Evolutionary conservation across 2,329 filamentous ascomycete genomes (phyloP).

Genomic region (Bipolaris zeicola): DNA sequence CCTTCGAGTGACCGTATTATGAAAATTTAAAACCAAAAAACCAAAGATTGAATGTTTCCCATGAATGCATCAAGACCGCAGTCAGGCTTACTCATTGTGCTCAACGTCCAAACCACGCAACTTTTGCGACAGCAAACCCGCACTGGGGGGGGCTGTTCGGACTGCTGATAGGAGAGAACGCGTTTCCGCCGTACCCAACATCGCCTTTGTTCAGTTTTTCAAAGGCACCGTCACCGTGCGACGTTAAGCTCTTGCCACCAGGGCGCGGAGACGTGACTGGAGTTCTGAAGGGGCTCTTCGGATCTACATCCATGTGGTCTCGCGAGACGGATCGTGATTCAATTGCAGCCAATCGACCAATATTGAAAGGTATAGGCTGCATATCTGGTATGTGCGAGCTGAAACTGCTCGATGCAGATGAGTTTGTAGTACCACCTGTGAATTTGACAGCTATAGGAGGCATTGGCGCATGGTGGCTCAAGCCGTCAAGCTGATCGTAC

Average conservation of each 20-base stretch:
- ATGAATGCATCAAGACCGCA: neutral
- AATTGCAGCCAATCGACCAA: slow-evolving; percentile 40
- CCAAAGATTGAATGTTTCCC: neutral
- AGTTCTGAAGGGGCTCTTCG: slow-evolving; percentile 31
- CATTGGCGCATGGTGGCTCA: slow-evolving; percentile 32
- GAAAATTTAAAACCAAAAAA: neutral
- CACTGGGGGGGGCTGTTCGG: slow-evolving; percentile 66
- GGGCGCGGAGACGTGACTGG: slow-evolving; percentile 27
- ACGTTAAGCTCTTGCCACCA: slow-evolving; percentile 15
- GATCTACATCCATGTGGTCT: slow-evolving; percentile 41
- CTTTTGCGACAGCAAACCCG: slow-evolving; percentile 72
- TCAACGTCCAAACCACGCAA: slow-evolving; percentile 66
- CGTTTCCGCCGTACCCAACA: slow-evolving; percentile 49
- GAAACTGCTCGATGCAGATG: slow-evolving; percentile 28
- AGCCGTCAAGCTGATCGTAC: slow-evolving; percentile 34
- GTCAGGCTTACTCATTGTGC: slow-evolving; percentile 20
- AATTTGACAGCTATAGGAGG: slow-evolving; percentile 42
- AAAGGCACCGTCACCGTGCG: slow-evolving; percentile 52
- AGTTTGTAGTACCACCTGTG: slow-evolving; percentile 35
- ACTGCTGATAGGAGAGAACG: slow-evolving; percentile 37
- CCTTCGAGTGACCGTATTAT: neutral
- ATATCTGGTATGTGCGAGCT: slow-evolving; percentile 43
- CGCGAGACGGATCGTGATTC: slow-evolving; percentile 42
- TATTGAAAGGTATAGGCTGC: slow-evolving; percentile 60
- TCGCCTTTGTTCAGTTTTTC: slow-evolving; percentile 73